Evolutionary conservation across 345 rosid genomes (phyloP).

Genomic region (Triadica sebifera): DNA sequence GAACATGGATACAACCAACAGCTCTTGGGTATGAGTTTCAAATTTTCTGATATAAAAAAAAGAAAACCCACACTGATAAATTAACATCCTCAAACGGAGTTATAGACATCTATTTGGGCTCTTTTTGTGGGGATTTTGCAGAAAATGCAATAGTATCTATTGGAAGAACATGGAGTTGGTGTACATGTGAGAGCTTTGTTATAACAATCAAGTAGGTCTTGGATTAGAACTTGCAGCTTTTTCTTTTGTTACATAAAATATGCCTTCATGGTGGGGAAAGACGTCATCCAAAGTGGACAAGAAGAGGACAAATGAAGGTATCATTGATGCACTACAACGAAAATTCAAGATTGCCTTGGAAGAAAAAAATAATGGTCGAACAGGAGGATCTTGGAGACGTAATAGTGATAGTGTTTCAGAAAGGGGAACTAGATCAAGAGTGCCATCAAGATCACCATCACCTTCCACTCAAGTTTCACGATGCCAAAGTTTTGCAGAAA

Average conservation of each 20-base stretch:
- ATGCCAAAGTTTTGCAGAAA: conserved; percentile 34
- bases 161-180: conserved; percentile 29
- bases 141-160: conserved; percentile 17
- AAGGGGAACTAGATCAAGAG: conserved; percentile 24
- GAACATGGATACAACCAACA: background rate
- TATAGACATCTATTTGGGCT: conserved; percentile 2
- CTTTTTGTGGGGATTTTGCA: conserved; percentile 10
- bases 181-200: conserved; percentile 20
- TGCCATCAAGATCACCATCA: conserved; percentile 28
- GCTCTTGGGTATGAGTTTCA: too few relatives aligned
- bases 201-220: conserved; percentile 17
- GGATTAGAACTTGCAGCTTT: conserved; percentile 19
- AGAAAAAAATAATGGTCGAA: conserved; percentile 13
- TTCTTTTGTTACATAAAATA: conserved; percentile 22
- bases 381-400: conserved; percentile 22
- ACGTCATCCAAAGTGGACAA: conserved; percentile 28
- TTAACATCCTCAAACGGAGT: conserved; percentile 3
- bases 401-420: conserved; percentile 18
- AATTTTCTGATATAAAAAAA: background rate
- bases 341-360: conserved; percentile 24
- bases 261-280: conserved; percentile 36
- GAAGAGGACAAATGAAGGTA: conserved; percentile 31
- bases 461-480: conserved; percentile 27
- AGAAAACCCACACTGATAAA: too few relatives aligned
- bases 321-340: conserved; percentile 29